Conservation (phyloP, 495 filamentous ascomycete species). For the Evernia prunastri region DNA sequence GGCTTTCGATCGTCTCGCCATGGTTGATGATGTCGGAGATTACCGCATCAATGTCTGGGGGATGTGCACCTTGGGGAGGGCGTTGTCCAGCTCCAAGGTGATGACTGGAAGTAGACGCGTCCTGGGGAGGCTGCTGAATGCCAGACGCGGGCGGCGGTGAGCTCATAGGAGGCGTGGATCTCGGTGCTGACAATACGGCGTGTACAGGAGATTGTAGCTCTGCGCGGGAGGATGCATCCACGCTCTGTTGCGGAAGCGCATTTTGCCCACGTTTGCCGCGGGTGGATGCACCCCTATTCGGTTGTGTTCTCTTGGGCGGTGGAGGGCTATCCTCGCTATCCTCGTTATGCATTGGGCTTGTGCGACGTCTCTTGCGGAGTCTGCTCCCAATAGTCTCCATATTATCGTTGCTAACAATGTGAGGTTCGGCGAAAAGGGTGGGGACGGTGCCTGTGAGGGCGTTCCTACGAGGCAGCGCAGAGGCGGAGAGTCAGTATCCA, state of each 20-base stretch:
- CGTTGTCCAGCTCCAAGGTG: neutral
- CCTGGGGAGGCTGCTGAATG: neutral
- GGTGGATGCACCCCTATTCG: conserved; percentile 3
- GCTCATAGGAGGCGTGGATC: neutral
- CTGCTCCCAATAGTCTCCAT: conserved; percentile 19
- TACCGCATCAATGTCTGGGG: conserved; percentile 36
- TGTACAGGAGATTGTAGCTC: neutral
- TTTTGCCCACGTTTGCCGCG: conserved; percentile 1
- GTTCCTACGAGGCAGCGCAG: neutral
- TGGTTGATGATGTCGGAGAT: conserved; percentile 45
- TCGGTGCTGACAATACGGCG: neutral
- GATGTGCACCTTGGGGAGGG: conserved; percentile 21
- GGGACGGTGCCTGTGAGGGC: neutral
- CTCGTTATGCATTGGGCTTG: conserved; percentile 10
- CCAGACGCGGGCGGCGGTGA: neutral
- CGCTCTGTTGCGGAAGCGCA: neutral
- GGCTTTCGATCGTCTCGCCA: conserved; percentile 43
- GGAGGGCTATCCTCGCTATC: conserved; percentile 7
- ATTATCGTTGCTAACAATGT: neutral
- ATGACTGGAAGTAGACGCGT: neutral
- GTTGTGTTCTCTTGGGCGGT: conserved; percentile 15
- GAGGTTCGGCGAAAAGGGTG: neutral
- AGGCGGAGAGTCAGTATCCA: neutral
- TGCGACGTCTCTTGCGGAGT: conserved; percentile 23
- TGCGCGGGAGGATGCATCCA: neutral